Base-by-base conservation (phyloP, 208 protist species). In the Leishmania mexicana region DNA sequence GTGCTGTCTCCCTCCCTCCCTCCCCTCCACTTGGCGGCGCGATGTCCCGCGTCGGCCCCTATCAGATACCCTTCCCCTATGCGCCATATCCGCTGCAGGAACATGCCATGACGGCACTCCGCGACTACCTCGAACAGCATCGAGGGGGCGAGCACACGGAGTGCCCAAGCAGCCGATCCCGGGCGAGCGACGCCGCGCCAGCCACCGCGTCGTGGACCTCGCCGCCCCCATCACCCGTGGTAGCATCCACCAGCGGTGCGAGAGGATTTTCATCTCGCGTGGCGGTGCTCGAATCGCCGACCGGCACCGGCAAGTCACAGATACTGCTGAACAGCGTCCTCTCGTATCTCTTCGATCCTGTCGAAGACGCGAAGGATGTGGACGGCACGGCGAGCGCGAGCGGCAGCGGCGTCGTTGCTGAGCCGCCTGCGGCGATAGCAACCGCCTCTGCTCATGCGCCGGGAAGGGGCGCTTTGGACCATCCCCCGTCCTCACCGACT, bases 251-350 rank as follows among this genome's bases (percentile, higher is more conserved):
- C 72, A 60, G 45, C 24, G 72, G 51, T 17, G 28, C 49, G 2
- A 21, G 17, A 54, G 15, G 49, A n/a, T 1, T 7, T 21, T n/a
- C 11, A 58, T 7, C 72, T 10, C 21, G 72, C 10, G 72, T 99
- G 13, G 97, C 95, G 21, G 96, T 99, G 40, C 92, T 99, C 42
- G 98, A 99, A 87, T 97, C 92, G 1, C 98, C 98, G 0, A 99
- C 98, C 0, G 98, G 98, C 24, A 99, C 97, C 0, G 98, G 98
- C 10, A 99, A 99, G 81, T 98, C 98, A 17, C 95, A 99, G 53
- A 97, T 96, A 73, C 84, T 99, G 3, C 96, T 99, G 62, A 98
- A 94, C 83, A 85, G 89, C 70, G 90, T 92, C 24, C 88, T 97
- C 42, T 95, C 93, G 3, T 78, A 89, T 72, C 71, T 92, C 6